Conservation (phyloP, 2,329 filamentous ascomycete genomes). For the Cercospora nicotianae region DNA sequence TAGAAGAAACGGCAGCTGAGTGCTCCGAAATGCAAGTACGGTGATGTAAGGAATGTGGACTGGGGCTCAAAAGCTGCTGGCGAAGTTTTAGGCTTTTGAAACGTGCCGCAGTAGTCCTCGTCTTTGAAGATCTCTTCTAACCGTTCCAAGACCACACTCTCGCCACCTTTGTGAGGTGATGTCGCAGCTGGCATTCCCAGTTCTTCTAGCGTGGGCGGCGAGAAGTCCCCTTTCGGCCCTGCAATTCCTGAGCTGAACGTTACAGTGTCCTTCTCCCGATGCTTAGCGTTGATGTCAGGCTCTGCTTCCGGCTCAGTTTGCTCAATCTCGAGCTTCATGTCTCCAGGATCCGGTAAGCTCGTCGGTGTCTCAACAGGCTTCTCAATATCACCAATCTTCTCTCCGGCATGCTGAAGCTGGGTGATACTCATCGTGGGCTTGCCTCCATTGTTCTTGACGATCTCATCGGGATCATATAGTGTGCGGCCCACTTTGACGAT, state of each 20-base stretch:
- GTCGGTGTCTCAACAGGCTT: constrained; percentile 62
- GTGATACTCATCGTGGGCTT: constrained; percentile 74
- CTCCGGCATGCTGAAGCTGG: constrained; percentile 63
- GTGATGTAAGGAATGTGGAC: constrained; percentile 71
- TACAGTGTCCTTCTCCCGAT: constrained; percentile 56
- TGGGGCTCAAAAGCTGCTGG: constrained; percentile 72
- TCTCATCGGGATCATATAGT: constrained; percentile 69
- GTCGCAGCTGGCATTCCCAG: constrained; percentile 66
- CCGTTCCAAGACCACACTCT: constrained; percentile 60
- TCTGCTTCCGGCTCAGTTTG: constrained; percentile 53
- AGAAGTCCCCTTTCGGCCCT: constrained; percentile 68
- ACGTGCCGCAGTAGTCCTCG: constrained; percentile 68
- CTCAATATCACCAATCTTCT: constrained; percentile 62
- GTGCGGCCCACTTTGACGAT: constrained; percentile 66
- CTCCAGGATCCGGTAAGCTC: constrained; percentile 63
- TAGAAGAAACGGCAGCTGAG: constrained; percentile 71
- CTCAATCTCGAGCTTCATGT: constrained; percentile 59
- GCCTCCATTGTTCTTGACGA: constrained; percentile 64
- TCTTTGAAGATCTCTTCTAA: constrained; percentile 62
- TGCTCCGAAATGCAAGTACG: constrained; percentile 72
- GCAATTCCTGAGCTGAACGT: constrained; percentile 60
- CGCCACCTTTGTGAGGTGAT: constrained; percentile 69
- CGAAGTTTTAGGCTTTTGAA: constrained; percentile 73
- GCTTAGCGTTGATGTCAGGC: constrained; percentile 61
- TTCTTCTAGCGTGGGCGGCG: constrained; percentile 69